These are phyloP conservation scores for Phytophthora pinifolia DNA, from an alignment of 352 stramenopile genomes.

Conservation along the genomic window DNA sequence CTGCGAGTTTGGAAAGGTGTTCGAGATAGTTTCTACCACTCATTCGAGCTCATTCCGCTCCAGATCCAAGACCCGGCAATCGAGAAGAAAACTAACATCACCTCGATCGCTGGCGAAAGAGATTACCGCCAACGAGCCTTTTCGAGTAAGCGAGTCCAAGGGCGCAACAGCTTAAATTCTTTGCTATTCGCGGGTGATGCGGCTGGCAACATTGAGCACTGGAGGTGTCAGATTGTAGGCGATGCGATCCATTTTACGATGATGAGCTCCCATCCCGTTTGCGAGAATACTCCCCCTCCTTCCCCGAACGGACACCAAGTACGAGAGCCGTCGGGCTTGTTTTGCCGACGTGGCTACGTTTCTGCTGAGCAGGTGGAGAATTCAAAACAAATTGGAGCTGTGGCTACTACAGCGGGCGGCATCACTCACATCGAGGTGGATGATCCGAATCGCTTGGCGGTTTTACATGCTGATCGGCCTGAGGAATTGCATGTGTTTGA, in stretches of 20 bases:
- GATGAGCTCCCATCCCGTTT: slow-evolving; percentile 54
- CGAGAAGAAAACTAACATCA: slow-evolving; percentile 59
- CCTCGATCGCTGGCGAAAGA: slow-evolving; percentile 71
- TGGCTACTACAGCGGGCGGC: slow-evolving; percentile 10
- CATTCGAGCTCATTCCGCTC: slow-evolving; percentile 54
- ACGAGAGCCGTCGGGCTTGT: slow-evolving; percentile 16
- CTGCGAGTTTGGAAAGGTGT: slow-evolving; percentile 69
- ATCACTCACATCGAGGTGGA: slow-evolving; percentile 83
- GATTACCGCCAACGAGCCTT: slow-evolving; percentile 85
- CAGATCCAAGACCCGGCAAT: slow-evolving; percentile 52
- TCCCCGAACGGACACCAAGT: slow-evolving; percentile 8
- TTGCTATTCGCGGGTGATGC: slow-evolving; percentile 76
- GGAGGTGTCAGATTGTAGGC: slow-evolving; percentile 60
- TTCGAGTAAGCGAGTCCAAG: slow-evolving; percentile 40
- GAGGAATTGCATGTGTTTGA: slow-evolving; percentile 73
- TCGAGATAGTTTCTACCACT: slow-evolving; percentile 27
- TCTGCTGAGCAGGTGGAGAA: slow-evolving; percentile 15
- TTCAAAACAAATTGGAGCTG: slow-evolving; percentile 11
- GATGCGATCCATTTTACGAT: slow-evolving; percentile 68
- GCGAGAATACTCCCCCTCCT: slow-evolving; percentile 2
- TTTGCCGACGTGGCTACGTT: slow-evolving; percentile 42
- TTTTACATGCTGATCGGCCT: slow-evolving; percentile 50
- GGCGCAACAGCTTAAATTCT: slow-evolving; percentile 55
- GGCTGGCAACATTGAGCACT: slow-evolving; percentile 64
- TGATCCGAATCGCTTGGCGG: slow-evolving; percentile 79